phyloP scores from a whole-genome alignment of 2,329 filamentous ascomycete species.

The Bipolaris cookei region DNA sequence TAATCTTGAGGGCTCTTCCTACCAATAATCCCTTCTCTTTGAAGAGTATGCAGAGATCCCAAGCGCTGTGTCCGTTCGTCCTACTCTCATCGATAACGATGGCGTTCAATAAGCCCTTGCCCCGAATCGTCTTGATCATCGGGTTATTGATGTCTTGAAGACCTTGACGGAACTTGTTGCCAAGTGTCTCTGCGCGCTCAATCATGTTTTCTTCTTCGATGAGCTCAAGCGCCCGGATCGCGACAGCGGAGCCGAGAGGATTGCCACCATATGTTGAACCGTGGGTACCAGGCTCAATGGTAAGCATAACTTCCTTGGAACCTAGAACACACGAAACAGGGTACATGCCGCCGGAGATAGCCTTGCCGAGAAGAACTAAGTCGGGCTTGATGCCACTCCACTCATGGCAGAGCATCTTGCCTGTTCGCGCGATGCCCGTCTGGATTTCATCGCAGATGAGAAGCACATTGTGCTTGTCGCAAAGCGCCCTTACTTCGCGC shows the following conservation, averaged over 20 bases:
- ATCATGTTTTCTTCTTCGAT: conserved; percentile 91
- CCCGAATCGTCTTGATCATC: conserved; percentile 81
- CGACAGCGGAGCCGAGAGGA: conserved; percentile 91
- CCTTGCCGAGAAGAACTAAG: conserved; percentile 92
- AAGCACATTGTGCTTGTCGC: conserved; percentile 93
- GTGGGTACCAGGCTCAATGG: conserved; percentile 94
- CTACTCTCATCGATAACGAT: conserved; percentile 93
- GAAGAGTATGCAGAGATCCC: conserved; percentile 94
- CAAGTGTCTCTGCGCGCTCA: conserved; percentile 79
- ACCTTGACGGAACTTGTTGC: conserved; percentile 81
- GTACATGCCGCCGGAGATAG: conserved; percentile 98
- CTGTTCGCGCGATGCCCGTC: conserved; percentile 94
- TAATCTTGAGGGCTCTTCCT: conserved; percentile 56
- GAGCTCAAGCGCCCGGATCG: conserved; percentile 91
- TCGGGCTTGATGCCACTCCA: conserved; percentile 97
- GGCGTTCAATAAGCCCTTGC: conserved; percentile 93
- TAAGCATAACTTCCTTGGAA: conserved; percentile 90
- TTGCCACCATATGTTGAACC: conserved; percentile 99
- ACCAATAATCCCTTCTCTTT: conserved; percentile 95
- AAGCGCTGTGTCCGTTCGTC: conserved; percentile 84
- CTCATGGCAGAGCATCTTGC: conserved; percentile 90
- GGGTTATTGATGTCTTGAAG: conserved; percentile 77
- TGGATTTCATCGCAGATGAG: conserved; percentile 99
- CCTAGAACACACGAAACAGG: conserved; percentile 94
- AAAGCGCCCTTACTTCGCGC: conserved; percentile 77